phyloP scores from a whole-genome alignment of 148 eudicot genomes.

The Chenopodium berlandieri region DNA sequence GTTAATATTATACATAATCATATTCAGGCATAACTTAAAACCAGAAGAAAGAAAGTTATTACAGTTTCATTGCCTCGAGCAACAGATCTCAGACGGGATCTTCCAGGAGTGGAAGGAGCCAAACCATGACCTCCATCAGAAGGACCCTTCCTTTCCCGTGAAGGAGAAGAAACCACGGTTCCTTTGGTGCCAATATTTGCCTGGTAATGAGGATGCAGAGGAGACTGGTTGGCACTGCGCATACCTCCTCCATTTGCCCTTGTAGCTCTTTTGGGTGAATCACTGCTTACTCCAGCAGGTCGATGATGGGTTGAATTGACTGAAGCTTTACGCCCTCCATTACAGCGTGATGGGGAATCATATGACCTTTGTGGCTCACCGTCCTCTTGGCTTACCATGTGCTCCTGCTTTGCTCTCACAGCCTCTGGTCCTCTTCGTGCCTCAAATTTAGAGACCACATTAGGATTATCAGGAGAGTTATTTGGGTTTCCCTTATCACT shows the following conservation, averaged over 20 bases:
- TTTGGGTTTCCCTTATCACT: slow-evolving; percentile 32
- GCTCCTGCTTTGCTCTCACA: slow-evolving; percentile 36
- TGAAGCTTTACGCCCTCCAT: slow-evolving; percentile 32
- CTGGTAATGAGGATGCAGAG: slow-evolving; percentile 56
- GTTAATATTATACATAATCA: background rate
- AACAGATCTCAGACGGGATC: slow-evolving; percentile 69
- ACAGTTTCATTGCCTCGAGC: slow-evolving; percentile 64
- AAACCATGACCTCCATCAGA: slow-evolving; percentile 53
- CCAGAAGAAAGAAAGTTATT: slow-evolving; percentile 23
- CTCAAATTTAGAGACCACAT: slow-evolving; percentile 23
- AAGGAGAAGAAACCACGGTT: slow-evolving; percentile 52
- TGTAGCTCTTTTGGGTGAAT: slow-evolving; percentile 41
- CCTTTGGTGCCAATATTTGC: slow-evolving; percentile 44
- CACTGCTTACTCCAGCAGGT: slow-evolving; percentile 40
- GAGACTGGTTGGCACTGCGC: slow-evolving; percentile 55
- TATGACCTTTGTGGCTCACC: slow-evolving; percentile 36
- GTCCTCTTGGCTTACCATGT: slow-evolving; percentile 36
- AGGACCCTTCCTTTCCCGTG: slow-evolving; percentile 59
- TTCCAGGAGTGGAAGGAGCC: slow-evolving; percentile 71
- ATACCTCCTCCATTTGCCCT: slow-evolving; percentile 40
- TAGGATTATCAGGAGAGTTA: slow-evolving; percentile 26
- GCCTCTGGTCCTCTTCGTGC: slow-evolving; percentile 29
- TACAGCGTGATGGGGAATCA: slow-evolving; percentile 39
- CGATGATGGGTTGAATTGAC: slow-evolving; percentile 37
- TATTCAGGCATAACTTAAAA: slow-evolving; percentile 11